phyloP scores from a whole-genome alignment of 1,284 basidiomycete species.

The Puccinia novopanici region DNA sequence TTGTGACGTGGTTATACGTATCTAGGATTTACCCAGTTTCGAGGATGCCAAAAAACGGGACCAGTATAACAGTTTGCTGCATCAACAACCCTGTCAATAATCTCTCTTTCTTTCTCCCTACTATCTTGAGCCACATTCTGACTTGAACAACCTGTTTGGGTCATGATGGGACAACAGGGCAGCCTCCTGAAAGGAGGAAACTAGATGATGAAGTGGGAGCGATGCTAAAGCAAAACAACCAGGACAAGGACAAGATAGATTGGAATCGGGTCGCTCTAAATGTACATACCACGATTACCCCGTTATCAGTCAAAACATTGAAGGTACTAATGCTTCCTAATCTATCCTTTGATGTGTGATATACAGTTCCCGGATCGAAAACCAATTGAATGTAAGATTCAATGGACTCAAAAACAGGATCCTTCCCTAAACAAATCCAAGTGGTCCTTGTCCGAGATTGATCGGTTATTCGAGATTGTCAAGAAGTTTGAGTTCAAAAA shows the following conservation, averaged over 20 bases:
- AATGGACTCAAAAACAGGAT: constrained; percentile 54
- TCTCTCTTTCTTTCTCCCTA: background rate
- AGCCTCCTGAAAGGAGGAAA: constrained; percentile 33
- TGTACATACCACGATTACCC: background rate
- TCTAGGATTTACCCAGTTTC: constrained; percentile 33
- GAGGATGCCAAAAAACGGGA: constrained; percentile 29
- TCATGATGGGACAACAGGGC: constrained; percentile 5
- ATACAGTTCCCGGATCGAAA: constrained; percentile 52
- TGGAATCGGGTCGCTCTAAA: background rate
- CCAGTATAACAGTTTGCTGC: constrained; percentile 33
- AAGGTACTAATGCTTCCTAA: background rate
- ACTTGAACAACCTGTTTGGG: background rate
- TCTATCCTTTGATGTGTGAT: background rate
- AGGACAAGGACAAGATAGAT: background rate
- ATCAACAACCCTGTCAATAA: constrained; percentile 40
- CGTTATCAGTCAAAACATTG: background rate
- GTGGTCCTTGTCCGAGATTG: constrained; percentile 51
- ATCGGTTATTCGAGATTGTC: constrained; percentile 49
- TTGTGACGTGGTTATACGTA: background rate
- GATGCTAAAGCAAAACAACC: background rate
- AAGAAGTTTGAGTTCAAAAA: constrained; percentile 27
- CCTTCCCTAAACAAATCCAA: constrained; percentile 51
- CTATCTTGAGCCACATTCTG: background rate
- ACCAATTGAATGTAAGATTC: constrained; percentile 52
- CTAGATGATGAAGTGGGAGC: constrained; percentile 32